Percentiles rank a stretch among this genome's conserved stretches.
These are phyloP conservation scores for Acacia confusa DNA, from an alignment of 306 rosid species.

Conservation along the genomic window DNA sequence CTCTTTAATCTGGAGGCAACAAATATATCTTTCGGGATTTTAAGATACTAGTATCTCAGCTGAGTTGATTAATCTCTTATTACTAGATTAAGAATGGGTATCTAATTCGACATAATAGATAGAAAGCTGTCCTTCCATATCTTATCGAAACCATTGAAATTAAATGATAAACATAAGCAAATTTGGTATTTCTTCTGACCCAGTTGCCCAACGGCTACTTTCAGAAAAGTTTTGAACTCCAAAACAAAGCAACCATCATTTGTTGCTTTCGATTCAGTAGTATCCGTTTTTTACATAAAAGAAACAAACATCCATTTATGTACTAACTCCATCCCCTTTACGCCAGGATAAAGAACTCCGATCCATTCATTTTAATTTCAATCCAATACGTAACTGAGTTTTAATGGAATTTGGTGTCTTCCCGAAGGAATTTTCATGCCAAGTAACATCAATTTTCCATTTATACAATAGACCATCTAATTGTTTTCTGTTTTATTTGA, in stretches of 20 bases:
- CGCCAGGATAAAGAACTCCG: background rate
- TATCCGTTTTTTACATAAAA: constrained; percentile 8
- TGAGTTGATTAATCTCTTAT: background rate
- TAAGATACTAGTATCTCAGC: background rate
- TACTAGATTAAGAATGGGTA: background rate
- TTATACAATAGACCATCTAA: background rate
- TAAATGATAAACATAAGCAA: constrained; percentile 4
- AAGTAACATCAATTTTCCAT: background rate
- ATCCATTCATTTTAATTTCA: background rate
- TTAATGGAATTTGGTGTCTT: constrained; percentile 7
- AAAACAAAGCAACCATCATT: background rate
- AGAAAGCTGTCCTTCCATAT: background rate
- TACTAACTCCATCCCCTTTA: background rate
- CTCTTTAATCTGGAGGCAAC: background rate
- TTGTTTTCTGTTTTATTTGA: background rate
- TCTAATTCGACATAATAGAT: background rate
- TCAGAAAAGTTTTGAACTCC: background rate
- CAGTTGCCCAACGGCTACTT: background rate
- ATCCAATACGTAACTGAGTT: constrained; percentile 12
- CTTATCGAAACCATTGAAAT: constrained; percentile 9
- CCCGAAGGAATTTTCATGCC: background rate
- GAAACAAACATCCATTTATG: background rate
- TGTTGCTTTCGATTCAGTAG: background rate
- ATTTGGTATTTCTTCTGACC: background rate
- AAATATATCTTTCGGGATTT: background rate